Base-by-base conservation (phyloP, 768 basidiomycete genomes). In the Pulveroboletus sp. region DNA sequence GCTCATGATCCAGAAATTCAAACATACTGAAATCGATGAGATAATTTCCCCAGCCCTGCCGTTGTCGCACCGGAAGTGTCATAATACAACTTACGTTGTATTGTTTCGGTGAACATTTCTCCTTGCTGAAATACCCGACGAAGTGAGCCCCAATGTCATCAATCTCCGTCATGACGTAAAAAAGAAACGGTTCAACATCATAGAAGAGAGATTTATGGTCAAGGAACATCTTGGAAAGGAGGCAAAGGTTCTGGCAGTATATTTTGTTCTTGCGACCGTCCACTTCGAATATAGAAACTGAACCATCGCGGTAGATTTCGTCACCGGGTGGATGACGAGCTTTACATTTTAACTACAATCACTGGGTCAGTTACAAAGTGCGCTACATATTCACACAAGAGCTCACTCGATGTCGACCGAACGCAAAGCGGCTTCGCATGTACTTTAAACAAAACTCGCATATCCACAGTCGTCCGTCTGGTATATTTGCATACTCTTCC, bases 191-290 rank as follows among this genome's bases (percentile, higher is more conserved):
- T 69, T 99, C 97, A 56, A 98, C 95, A 70, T 98, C 95, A 72
- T 98, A 97, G 70, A 97, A 97, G 42, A 98, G 81, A 16, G 94
- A 97, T 69, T 98, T 98, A 74, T 97, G 94, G 67, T 97, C 93
- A 57, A 98, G 80, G 70, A 98, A 98, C 94, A 97, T 97, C 69
- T 97, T 97, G 49, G 95, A 95, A 33, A 98, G 77, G 51, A 98
- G 76, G 69, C 95, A 98, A 23, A 99, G 79, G 68, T 99, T 98
- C 66, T 99, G 97, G 67, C 97, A 98, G 68, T 97, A 99, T 62
- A 98, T 98, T 90, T 98, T 99, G 76, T 95, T 97, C 73, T 93
- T 92, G 59, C 97, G 81, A 38, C 97, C 97, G 67, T 98, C 97
- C 24, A 99, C 94, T 66, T 99, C 97, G 62, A 95, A 99, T 51